Conservation (phyloP, 441 rosid genomes). For the Populus hybrid region DNA sequence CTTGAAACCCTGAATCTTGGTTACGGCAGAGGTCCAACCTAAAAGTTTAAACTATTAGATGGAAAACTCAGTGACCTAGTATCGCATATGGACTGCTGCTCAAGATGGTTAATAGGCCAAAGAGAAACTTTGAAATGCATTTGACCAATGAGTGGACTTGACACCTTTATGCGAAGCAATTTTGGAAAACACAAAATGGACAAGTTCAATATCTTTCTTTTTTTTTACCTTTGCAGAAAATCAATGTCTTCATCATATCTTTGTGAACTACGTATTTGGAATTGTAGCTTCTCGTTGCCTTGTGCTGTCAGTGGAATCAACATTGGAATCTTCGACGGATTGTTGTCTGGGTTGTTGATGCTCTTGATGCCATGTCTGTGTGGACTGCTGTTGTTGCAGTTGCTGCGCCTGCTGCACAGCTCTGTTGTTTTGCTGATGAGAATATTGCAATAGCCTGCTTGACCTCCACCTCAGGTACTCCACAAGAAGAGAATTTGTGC, state of each 20-base stretch:
- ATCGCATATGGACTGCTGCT: not conserved
- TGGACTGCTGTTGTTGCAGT: constrained; percentile 19
- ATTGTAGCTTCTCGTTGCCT: constrained; percentile 11
- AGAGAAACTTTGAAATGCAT: not conserved
- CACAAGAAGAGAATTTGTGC: too few species aligned
- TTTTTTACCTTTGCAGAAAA: not conserved
- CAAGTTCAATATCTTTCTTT: not conserved
- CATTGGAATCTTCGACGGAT: constrained; percentile 13
- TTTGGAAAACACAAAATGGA: not conserved
- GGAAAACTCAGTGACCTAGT: too few species aligned
- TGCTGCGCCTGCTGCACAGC: constrained; percentile 28
- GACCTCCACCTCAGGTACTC: constrained; percentile 42
- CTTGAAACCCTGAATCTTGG: too few species aligned
- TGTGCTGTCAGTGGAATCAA: constrained; percentile 10
- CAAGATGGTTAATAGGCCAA: not conserved
- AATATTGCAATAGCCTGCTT: constrained; percentile 16
- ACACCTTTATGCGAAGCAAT: not conserved
- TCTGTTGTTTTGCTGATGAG: constrained; percentile 19
- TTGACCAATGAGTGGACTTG: not conserved
- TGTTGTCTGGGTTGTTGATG: constrained; percentile 18
- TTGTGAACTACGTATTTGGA: not conserved
- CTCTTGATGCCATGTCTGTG: constrained; percentile 3
- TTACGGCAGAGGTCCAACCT: too few species aligned
- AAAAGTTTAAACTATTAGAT: too few species aligned
- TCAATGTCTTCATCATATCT: not conserved